Evolutionary conservation across 805 yeast species (phyloP).

Genomic region (Saturnispora ahearnii): DNA sequence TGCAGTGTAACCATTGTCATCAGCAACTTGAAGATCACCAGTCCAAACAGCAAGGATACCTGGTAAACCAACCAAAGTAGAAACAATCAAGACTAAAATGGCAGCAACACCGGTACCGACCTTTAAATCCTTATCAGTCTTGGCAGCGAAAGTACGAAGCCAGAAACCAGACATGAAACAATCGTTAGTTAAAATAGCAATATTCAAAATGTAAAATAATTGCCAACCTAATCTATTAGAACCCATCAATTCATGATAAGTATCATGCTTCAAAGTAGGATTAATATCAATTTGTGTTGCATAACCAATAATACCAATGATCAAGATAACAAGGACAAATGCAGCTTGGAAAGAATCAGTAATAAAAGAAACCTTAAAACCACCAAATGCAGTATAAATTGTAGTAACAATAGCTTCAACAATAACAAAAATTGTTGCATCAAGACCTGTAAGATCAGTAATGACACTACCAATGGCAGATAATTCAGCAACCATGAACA

Average conservation of each 20-base stretch:
- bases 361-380: conserved; percentile 77
- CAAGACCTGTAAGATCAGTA: conserved; percentile 65
- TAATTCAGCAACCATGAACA: conserved; percentile 82
- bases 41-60: conserved; percentile 92
- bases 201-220: conserved; percentile 69
- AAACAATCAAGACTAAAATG: conserved; percentile 50
- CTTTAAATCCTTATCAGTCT: conserved; percentile 61
- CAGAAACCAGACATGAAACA: conserved; percentile 88
- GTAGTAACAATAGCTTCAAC: conserved; percentile 84
- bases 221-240: conserved; percentile 81
- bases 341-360: conserved; percentile 84
- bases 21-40: conserved; percentile 47
- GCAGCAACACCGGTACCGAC: conserved; percentile 74
- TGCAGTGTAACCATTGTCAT: conserved; percentile 54
- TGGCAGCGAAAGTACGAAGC: conserved; percentile 89
- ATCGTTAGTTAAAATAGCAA: conserved; percentile 86
- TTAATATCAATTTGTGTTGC: conserved; percentile 61
- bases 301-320: conserved; percentile 71
- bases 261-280: conserved; percentile 50
- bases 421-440: conserved; percentile 72
- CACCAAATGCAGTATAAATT: conserved; percentile 80
- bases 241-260: conserved; percentile 54
- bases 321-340: conserved; percentile 54
- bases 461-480: conserved; percentile 74
- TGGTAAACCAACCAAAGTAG: conserved; percentile 67